Conservation (phyloP, 139 green algal species). For the Tetradesmus lagerheimii region DNA sequence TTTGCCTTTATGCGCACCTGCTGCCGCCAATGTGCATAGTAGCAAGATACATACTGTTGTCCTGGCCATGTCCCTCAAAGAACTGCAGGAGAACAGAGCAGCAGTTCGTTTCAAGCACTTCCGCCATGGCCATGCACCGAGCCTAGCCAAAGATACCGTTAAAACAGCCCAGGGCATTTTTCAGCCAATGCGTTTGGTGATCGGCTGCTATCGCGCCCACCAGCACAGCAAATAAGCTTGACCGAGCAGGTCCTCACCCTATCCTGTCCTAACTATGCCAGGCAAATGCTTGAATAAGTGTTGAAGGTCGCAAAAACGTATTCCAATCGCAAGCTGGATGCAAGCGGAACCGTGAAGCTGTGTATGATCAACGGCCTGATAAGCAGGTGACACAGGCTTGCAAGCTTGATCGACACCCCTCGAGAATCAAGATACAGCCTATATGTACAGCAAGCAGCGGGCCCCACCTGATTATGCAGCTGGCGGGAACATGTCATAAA, state of each 20-base stretch:
- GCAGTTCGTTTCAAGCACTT: not conserved
- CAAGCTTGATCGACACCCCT: not conserved
- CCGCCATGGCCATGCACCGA: not conserved
- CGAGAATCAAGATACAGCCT: not conserved
- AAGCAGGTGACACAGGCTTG: not conserved
- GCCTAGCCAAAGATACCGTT: too few relatives aligned
- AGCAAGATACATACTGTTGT: not conserved
- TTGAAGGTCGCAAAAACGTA: too few relatives aligned
- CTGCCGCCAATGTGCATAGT: not conserved
- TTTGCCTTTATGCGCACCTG: not conserved
- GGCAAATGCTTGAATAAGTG: too few relatives aligned
- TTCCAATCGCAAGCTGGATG: too few relatives aligned
- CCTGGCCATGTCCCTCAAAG: not conserved
- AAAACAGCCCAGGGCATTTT: not conserved
- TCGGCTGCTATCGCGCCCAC: not conserved
- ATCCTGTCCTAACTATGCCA: not conserved
- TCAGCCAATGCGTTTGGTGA: not conserved
- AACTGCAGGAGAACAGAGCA: not conserved
- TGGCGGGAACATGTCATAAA: not conserved
- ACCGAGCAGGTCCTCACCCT: not conserved
- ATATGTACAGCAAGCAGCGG: not conserved
- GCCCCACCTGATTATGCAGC: not conserved
- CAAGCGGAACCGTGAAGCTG: not conserved
- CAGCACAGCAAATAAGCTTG: not conserved
- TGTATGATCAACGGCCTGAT: not conserved